These are phyloP conservation scores for Pseudopyrenochaeta lycopersici DNA, from an alignment of 2,329 filamentous ascomycete species.

Conservation along the genomic window DNA sequence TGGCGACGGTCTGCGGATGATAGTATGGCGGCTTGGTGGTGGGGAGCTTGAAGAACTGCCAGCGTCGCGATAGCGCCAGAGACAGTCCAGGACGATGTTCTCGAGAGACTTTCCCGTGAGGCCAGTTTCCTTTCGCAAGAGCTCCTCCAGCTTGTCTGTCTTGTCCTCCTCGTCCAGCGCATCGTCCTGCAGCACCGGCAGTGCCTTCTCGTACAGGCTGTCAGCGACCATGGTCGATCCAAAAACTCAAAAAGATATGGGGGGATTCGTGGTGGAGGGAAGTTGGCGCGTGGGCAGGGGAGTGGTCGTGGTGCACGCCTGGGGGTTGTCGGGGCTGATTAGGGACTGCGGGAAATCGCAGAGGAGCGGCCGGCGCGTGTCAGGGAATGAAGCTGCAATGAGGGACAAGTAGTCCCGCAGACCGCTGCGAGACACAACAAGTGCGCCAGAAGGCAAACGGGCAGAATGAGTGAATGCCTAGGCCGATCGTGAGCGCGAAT, in stretches of 20 bases:
- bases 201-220: conserved; percentile 88
- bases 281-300: conserved; percentile 9
- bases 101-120: conserved; percentile 82
- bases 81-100: conserved; percentile 86
- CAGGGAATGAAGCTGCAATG: conserved; percentile 30
- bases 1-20: conserved; percentile 89
- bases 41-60: conserved; percentile 74
- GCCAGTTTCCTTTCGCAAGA: conserved; percentile 80
- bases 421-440: conserved; percentile 24
- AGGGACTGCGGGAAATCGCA: conserved; percentile 25
- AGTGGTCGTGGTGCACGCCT: conserved; percentile 13
- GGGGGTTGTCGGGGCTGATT: conserved; percentile 29
- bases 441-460: conserved; percentile 20
- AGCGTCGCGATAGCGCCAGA: conserved; percentile 82
- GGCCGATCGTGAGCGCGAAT: conserved; percentile 24
- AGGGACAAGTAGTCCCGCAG: conserved; percentile 27
- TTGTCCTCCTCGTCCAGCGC: conserved; percentile 92
- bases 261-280: conserved; percentile 2
- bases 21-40: conserved; percentile 85
- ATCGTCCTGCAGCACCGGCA: conserved; percentile 84
- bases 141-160: conserved; percentile 87
- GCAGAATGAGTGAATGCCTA: conserved; percentile 27
- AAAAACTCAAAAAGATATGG: conserved; percentile 7
- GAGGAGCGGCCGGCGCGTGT: conserved; percentile 29
- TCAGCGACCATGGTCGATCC: conserved; percentile 81